Conservation (phyloP, 768 basidiomycete species). For the Tulasnella sp. region DNA sequence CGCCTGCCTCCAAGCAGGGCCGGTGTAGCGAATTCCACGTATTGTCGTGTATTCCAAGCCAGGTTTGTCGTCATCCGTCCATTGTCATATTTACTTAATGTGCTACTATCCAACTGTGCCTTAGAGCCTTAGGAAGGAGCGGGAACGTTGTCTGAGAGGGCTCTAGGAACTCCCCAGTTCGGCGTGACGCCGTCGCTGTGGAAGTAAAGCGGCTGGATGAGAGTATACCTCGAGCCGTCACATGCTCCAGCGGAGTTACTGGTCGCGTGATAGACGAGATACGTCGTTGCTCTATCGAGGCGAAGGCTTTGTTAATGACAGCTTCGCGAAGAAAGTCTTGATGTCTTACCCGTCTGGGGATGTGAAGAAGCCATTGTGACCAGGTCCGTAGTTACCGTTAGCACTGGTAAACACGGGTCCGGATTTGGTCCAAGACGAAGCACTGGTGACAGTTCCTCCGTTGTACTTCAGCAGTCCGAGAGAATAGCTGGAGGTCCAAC, state of each 20-base stretch:
- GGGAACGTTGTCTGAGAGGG: slow-evolving; percentile 22
- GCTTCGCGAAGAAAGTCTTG: neutral
- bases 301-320: neutral
- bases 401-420: slow-evolving; percentile 20
- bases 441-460: slow-evolving; percentile 13
- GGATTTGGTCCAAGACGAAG: slow-evolving; percentile 22
- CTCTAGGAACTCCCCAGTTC: slow-evolving; percentile 24
- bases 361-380: slow-evolving; percentile 36
- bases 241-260: slow-evolving; percentile 32
- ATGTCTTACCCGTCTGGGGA: slow-evolving; percentile 22
- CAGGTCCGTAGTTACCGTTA: slow-evolving; percentile 28
- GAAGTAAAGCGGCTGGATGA: slow-evolving; percentile 33
- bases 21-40: too few relatives aligned
- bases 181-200: slow-evolving; percentile 28
- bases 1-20: neutral
- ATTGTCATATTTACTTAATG: neutral
- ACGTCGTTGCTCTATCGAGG: neutral
- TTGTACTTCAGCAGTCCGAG: slow-evolving; percentile 25
- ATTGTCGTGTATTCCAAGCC: neutral
- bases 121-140: neutral
- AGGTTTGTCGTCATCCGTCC: neutral
- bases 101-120: neutral
- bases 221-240: slow-evolving; percentile 33
- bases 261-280: slow-evolving; percentile 34
- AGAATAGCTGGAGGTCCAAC: slow-evolving; percentile 24